Conservation (phyloP, 108 stramenopile genomes). For the Craspedostauros australis region DNA sequence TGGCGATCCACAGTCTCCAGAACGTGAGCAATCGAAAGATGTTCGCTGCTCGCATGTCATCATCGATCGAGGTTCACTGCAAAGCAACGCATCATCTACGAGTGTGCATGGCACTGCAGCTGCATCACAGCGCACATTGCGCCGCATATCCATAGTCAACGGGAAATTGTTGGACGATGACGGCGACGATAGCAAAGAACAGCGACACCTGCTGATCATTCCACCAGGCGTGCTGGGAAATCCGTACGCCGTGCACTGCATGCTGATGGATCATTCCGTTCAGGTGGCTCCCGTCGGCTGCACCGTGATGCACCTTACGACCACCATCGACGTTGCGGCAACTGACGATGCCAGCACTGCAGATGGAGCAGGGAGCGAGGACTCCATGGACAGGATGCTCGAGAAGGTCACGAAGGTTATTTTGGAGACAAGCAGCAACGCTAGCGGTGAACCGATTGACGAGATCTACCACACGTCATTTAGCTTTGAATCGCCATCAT, state of each 20-base stretch:
- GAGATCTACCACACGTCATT: conserved; percentile 40
- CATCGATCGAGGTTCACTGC: conserved; percentile 17
- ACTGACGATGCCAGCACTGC: background rate
- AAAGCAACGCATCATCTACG: background rate
- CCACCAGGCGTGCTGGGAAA: conserved; percentile 55
- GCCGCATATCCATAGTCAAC: background rate
- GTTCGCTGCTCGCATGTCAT: conserved; percentile 40
- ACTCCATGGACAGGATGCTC: conserved; percentile 16
- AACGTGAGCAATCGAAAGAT: no score
- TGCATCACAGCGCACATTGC: conserved; percentile 4
- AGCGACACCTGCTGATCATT: conserved; percentile 61
- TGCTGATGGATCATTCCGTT: conserved; percentile 53
- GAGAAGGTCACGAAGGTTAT: conserved; percentile 19
- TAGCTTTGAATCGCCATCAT: conserved; percentile 9
- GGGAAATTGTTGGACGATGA: background rate
- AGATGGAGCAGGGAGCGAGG: background rate
- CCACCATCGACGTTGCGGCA: conserved; percentile 21
- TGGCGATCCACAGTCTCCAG: no score
- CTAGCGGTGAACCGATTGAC: conserved; percentile 5
- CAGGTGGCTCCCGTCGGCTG: conserved; percentile 49
- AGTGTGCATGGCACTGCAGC: no score
- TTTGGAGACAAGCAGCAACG: conserved; percentile 3
- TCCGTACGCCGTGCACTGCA: conserved; percentile 50
- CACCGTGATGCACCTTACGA: conserved; percentile 61
- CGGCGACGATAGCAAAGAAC: conserved; percentile 20